phyloP scores from a whole-genome alignment of 2,329 filamentous ascomycete genomes.

The Apiospora saccharicola region DNA sequence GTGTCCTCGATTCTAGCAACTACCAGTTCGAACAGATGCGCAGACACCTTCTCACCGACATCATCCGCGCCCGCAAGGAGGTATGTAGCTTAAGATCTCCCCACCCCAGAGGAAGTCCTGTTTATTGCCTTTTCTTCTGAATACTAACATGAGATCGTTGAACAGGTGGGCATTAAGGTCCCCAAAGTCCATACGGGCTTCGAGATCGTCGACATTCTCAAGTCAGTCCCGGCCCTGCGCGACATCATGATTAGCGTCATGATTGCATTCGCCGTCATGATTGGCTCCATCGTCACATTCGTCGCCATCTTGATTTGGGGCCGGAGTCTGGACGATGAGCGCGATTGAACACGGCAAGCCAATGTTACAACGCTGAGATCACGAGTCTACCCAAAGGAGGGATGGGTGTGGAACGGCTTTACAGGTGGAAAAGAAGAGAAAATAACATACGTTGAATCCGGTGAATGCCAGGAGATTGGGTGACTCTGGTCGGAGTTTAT shows the following conservation, averaged over 20 bases:
- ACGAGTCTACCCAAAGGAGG: neutral
- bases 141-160: neutral
- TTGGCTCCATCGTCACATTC: no score
- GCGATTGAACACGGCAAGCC: neutral
- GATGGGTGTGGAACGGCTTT: neutral
- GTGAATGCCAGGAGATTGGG: neutral
- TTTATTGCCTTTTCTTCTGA: neutral
- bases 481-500: neutral
- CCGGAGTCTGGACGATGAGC: neutral
- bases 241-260: neutral
- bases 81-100: neutral
- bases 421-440: neutral
- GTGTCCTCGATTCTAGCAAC: neutral
- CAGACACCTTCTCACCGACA: neutral
- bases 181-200: neutral
- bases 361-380: neutral
- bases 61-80: neutral
- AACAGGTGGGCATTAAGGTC: neutral
- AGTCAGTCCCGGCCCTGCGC: neutral
- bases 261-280: no score
- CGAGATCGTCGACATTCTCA: no score
- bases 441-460: neutral
- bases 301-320: neutral
- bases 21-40: neutral
- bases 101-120: neutral